Percentiles rank a stretch among this genome's conserved stretches.
phyloP scores from a whole-genome alignment of 805 yeast genomes.

The Saccharomycopsis amapae region DNA sequence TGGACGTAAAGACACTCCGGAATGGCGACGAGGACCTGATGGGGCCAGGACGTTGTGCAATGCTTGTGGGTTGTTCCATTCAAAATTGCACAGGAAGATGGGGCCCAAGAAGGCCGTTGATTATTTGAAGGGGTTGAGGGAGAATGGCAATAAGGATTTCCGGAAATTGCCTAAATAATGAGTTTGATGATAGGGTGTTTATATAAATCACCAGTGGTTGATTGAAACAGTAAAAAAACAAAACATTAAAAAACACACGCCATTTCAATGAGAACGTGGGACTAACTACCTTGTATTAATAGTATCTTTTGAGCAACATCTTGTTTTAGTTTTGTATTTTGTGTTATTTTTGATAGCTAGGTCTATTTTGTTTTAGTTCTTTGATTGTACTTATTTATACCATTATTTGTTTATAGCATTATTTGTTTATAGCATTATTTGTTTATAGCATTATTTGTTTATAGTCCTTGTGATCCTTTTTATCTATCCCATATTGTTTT shows the following conservation, averaged over 20 bases:
- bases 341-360: no score
- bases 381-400: neutral
- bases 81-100: constrained; percentile 45
- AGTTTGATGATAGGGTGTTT: no score
- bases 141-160: constrained; percentile 28
- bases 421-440: neutral
- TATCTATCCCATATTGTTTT: no score
- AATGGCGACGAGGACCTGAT: constrained; percentile 88
- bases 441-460: neutral
- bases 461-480: no score
- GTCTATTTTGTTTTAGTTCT: neutral
- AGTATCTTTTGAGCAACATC: no score
- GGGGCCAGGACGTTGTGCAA: constrained; percentile 81
- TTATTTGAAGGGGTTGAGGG: constrained; percentile 32
- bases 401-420: neutral
- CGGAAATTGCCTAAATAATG: constrained; percentile 7
- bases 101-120: constrained; percentile 33
- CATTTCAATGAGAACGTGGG: no score
- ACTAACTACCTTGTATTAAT: no score
- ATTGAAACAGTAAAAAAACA: no score
- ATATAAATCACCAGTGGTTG: no score
- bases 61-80: constrained; percentile 81
- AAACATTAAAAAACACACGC: no score
- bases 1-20: constrained; percentile 71
- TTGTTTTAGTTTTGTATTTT: no score